Conservation (phyloP, 2,329 filamentous ascomycete species). For the Fusarium pseudonygamai region DNA sequence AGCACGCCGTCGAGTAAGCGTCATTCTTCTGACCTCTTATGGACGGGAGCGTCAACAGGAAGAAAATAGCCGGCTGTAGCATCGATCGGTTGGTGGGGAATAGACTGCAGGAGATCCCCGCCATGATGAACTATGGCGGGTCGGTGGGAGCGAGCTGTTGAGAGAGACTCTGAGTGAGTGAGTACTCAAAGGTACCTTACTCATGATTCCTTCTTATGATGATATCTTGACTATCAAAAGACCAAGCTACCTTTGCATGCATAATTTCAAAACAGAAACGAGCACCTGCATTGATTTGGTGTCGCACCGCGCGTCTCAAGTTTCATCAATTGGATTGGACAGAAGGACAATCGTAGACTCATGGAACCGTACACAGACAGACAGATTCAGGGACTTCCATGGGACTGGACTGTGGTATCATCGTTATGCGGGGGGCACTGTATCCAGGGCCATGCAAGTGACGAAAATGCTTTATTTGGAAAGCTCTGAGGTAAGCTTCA, state of each 20-base stretch:
- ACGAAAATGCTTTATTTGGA: slow-evolving; percentile 14
- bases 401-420: slow-evolving; percentile 40
- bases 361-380: background rate
- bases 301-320: slow-evolving; percentile 18
- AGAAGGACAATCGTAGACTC: slow-evolving; percentile 1
- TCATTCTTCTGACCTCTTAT: slow-evolving; percentile 41
- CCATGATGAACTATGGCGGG: slow-evolving; percentile 32
- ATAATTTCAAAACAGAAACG: background rate
- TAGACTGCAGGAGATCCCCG: slow-evolving; percentile 34
- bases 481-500: slow-evolving; percentile 14
- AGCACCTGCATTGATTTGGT: slow-evolving; percentile 2
- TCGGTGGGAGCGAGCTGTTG: slow-evolving; percentile 15
- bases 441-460: slow-evolving; percentile 27
- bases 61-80: slow-evolving; percentile 16
- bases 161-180: background rate
- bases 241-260: background rate
- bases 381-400: background rate
- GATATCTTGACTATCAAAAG: background rate
- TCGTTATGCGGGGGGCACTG: slow-evolving; percentile 42
- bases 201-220: background rate
- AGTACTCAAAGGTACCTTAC: background rate
- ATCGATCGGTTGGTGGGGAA: slow-evolving; percentile 42
- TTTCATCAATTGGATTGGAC: slow-evolving; percentile 1
- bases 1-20: slow-evolving; percentile 43
- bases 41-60: slow-evolving; percentile 29